Conservation (phyloP, 1,139 yeast species). For the Yamadazyma diospyri region DNA sequence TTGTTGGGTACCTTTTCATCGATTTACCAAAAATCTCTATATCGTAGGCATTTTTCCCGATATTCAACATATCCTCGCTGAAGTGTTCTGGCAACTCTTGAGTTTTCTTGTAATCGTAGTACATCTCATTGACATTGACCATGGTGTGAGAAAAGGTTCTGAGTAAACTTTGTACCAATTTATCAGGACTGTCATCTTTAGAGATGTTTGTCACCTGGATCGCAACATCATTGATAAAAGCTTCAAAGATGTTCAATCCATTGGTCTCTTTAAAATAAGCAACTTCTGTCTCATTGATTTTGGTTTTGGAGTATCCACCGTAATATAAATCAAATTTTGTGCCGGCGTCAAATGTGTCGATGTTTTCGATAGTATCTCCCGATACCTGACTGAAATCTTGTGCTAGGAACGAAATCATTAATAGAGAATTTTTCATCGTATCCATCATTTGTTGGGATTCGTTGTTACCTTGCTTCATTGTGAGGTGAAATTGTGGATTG, state of each 20-base stretch:
- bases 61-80: conserved; percentile 11
- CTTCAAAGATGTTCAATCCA: conserved; percentile 47
- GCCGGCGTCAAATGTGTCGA: conserved; percentile 44
- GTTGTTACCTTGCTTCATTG: conserved; percentile 13
- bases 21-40: conserved; percentile 12
- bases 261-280: conserved; percentile 30
- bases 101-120: conserved; percentile 13
- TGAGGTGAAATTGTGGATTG: conserved; percentile 13
- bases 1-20: conserved; percentile 13
- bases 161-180: conserved; percentile 41
- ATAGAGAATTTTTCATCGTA: conserved; percentile 44
- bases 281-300: conserved; percentile 6
- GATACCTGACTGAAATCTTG: conserved; percentile 43
- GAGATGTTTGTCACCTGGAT: conserved; percentile 43
- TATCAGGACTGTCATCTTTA: conserved; percentile 29
- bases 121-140: conserved; percentile 15
- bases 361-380: conserved; percentile 24
- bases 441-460: conserved; percentile 10
- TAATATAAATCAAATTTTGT: conserved; percentile 42
- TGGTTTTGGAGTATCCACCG: conserved; percentile 48
- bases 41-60: conserved; percentile 13
- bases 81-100: conserved; percentile 14
- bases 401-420: conserved; percentile 53
- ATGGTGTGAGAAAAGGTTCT: conserved; percentile 26
- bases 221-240: conserved; percentile 49